phyloP scores from a whole-genome alignment of 1,139 yeast species.

The Suhomyces anneliseae region DNA sequence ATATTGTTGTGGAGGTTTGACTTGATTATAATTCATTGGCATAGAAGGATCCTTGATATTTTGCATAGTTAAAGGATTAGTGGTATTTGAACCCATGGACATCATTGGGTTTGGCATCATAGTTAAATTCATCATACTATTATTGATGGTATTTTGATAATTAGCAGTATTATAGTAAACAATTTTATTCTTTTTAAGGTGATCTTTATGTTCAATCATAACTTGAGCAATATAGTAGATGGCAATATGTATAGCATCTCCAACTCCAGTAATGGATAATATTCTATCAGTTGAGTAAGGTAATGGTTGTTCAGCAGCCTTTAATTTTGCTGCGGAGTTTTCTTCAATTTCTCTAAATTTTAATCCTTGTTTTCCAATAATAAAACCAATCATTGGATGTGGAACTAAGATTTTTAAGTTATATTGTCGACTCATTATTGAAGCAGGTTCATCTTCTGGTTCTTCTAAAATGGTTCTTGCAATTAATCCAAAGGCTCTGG shows the following conservation, averaged over 20 bases:
- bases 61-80: slow-evolving; percentile 19
- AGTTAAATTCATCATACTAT: slow-evolving; percentile 21
- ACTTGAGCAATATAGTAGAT: slow-evolving; percentile 71
- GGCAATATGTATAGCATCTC: slow-evolving; percentile 87
- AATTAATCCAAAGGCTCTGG: slow-evolving; percentile 78
- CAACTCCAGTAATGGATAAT: slow-evolving; percentile 72
- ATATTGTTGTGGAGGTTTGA: slow-evolving; percentile 14
- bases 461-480: slow-evolving; percentile 68
- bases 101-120: slow-evolving; percentile 19
- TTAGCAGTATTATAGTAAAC: slow-evolving; percentile 68
- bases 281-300: slow-evolving; percentile 82
- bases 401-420: slow-evolving; percentile 69
- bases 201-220: slow-evolving; percentile 58
- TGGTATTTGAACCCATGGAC: slow-evolving; percentile 15
- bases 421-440: slow-evolving; percentile 53
- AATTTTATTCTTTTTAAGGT: slow-evolving; percentile 50
- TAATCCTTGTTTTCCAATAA: slow-evolving; percentile 79
- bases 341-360: slow-evolving; percentile 82
- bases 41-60: slow-evolving; percentile 17
- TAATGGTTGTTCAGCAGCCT: slow-evolving; percentile 73
- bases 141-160: slow-evolving; percentile 29
- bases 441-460: slow-evolving; percentile 64
- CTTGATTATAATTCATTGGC: slow-evolving; percentile 16
- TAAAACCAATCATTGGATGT: slow-evolving; percentile 76
- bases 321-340: slow-evolving; percentile 74